Base-by-base conservation (phyloP, 2,329 filamentous ascomycete genomes). In the Colletotrichum camelliae region DNA sequence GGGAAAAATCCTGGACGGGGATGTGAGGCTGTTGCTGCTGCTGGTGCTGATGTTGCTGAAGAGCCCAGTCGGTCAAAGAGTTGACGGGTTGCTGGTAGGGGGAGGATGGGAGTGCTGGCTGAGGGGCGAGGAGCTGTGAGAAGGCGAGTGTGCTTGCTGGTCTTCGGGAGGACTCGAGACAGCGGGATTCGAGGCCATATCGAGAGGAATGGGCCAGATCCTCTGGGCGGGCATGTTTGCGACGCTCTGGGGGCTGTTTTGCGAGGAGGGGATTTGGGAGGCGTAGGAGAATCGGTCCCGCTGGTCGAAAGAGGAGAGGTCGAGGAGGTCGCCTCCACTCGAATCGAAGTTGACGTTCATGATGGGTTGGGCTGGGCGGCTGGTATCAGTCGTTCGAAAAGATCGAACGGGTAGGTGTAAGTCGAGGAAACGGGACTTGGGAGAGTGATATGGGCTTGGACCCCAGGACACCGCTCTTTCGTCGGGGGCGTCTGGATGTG, bases 281-380 rank as follows among this genome's bases (percentile, higher is more conserved):
- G 86, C 87, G 84, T 87, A 87, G 78, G 89, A 87, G 81, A 90
- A 91, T 82, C 88, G 88, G 79, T 90, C 87, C 85, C 89, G 88
- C 81, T 88, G 88, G 83, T 93, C 89, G 85, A 89, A 93, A n/a
- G 74, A 76, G 80, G 85, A 88, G 82, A 93, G 87, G 82, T 93
- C 91, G 82, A 93, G 82, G 82, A 93, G 88, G 82, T 93, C 90
- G 84, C 88, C 88, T 84, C 87, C 88, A 82, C 87, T 86, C 83
- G 86, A 82, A 84, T 89, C 89, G 86, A 91, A 93, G 82, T 92
- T 89, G 87, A 90, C 89, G 85, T 88, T 89, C 91, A 88, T 87
- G 82, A 82, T 87, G 73, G 55, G 55, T 58, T 58, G 21, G 58
- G 77, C 70, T 48, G 18, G 39, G 18, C 39, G 39, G 39, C 18